Evolutionary conservation across 2,329 filamentous ascomycete species (phyloP).

Genomic region (Thielaviopsis punctulata): DNA sequence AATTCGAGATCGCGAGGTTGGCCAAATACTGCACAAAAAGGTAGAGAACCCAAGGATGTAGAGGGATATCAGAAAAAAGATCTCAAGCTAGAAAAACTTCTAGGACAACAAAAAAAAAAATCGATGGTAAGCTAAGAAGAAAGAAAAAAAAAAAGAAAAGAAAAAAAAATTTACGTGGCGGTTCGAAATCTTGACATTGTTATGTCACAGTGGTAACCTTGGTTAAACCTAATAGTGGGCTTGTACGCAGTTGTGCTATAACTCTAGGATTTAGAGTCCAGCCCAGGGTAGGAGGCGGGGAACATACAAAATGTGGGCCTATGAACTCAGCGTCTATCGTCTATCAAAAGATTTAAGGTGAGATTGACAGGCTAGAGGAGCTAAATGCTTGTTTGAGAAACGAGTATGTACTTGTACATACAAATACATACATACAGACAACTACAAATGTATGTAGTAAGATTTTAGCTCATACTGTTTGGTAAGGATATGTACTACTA

Average conservation of each 20-base stretch:
- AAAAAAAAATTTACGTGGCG: constrained; percentile 6
- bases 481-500: no score
- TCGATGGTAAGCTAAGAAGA: background rate
- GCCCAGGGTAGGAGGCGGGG: background rate
- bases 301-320: background rate
- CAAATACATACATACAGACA: no score
- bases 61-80: background rate
- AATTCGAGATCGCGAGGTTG: background rate
- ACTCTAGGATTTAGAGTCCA: background rate
- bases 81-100: constrained; percentile 1
- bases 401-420: no score
- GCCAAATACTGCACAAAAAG: no score
- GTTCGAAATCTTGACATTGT: background rate
- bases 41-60: background rate
- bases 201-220: background rate
- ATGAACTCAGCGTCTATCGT: background rate
- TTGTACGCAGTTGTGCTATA: background rate
- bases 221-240: background rate
- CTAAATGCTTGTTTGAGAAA: background rate
- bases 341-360: background rate
- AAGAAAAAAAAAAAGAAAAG: background rate
- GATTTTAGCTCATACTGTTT: no score
- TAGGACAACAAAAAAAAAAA: background rate
- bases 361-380: background rate
- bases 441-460: no score